These are phyloP conservation scores for Eragrostis nindensis DNA, from an alignment of 176 grass and related monocot genomes.

Conservation along the genomic window DNA sequence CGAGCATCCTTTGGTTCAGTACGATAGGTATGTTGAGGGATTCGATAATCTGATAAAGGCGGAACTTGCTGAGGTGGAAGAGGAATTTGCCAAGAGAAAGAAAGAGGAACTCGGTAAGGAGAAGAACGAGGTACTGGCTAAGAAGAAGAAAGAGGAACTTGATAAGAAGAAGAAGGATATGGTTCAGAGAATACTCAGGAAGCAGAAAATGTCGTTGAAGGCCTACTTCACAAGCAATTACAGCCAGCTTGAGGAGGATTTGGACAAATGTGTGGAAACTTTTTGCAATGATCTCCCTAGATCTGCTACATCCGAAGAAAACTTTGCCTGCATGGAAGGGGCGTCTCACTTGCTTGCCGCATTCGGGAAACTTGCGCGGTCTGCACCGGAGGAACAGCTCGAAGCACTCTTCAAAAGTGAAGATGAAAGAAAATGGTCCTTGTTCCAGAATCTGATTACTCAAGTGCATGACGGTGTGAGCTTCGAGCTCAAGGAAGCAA, in stretches of 20 bases:
- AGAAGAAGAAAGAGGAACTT: not conserved
- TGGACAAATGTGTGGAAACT: slow-evolving; percentile 24
- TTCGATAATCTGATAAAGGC: not conserved
- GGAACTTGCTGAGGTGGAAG: not conserved
- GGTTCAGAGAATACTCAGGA: not conserved
- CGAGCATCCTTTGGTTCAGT: slow-evolving; percentile 41
- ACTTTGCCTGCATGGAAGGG: slow-evolving; percentile 23
- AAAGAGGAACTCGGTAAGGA: not conserved
- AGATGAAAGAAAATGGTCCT: not conserved
- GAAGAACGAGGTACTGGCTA: too few species aligned
- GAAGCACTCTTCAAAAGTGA: slow-evolving; percentile 23
- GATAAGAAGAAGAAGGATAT: not conserved
- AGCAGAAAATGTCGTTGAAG: slow-evolving; percentile 28
- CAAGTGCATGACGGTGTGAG: slow-evolving; percentile 13
- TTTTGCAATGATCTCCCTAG: slow-evolving; percentile 52
- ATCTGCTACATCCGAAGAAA: slow-evolving; percentile 19
- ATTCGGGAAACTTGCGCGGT: slow-evolving; percentile 14
- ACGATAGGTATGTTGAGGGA: slow-evolving; percentile 13
- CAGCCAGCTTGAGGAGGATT: not conserved
- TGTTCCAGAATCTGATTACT: slow-evolving; percentile 17
- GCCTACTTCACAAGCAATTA: slow-evolving; percentile 26
- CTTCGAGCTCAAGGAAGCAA: slow-evolving; percentile 14
- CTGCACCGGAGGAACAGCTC: slow-evolving; percentile 13
- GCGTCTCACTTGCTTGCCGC: not conserved
- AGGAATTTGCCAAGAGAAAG: not conserved